phyloP scores from a whole-genome alignment of 2,329 filamentous ascomycete species.

The Grosmannia huntii region DNA sequence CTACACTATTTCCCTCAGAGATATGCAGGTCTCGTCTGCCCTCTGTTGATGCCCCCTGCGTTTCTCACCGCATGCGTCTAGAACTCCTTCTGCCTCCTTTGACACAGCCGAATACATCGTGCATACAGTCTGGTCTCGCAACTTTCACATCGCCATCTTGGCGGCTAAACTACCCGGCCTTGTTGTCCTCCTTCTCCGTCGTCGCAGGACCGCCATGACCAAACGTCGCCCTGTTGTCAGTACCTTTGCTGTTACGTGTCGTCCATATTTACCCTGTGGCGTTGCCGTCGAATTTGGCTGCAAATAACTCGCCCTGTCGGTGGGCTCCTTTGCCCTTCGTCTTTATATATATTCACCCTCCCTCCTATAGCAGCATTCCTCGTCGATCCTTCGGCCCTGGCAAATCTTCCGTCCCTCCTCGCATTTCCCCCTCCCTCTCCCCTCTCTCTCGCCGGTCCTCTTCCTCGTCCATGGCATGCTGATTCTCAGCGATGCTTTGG shows the following conservation, averaged over 20 bases:
- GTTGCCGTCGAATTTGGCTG: neutral
- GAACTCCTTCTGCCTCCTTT: neutral
- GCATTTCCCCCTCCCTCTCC: neutral
- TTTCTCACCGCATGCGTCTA: neutral
- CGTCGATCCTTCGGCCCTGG: neutral
- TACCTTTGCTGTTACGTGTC: neutral
- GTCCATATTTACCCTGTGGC: neutral
- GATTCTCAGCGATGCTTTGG: slow-evolving; percentile 48
- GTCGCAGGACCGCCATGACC: neutral
- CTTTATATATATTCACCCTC: neutral
- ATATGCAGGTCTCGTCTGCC: neutral
- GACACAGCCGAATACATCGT: neutral
- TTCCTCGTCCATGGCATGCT: neutral
- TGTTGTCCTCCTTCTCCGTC: neutral
- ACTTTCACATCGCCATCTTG: neutral
- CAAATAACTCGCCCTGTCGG: neutral
- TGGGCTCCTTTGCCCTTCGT: neutral
- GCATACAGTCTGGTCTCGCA: neutral
- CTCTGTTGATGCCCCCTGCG: neutral
- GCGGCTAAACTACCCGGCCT: neutral
- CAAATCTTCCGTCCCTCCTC: no score
- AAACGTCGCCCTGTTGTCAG: neutral
- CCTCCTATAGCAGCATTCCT: neutral
- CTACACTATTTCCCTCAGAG: neutral
- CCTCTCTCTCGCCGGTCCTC: neutral